Percentiles rank a stretch among this genome's conserved stretches.
Evolutionary conservation across 2,329 filamentous ascomycete genomes (phyloP).

Genomic region (Hymenoscyphus scutula): DNA sequence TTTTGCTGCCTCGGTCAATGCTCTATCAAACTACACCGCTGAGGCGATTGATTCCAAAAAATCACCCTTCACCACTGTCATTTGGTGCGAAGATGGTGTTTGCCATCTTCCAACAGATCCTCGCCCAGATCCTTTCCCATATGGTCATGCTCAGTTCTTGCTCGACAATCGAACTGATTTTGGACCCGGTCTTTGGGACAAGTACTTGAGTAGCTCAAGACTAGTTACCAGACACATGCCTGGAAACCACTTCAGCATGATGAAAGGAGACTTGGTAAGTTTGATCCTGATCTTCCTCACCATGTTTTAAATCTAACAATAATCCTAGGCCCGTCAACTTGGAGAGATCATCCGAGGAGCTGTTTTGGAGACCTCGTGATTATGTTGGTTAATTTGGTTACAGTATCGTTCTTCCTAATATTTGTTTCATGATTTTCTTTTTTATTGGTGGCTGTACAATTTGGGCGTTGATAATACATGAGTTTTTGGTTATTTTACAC

Average conservation of each 20-base stretch:
- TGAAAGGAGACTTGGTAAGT: conserved; percentile 58
- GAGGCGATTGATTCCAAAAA: conserved; percentile 57
- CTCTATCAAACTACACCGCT: conserved; percentile 67
- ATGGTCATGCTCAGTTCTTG: conserved; percentile 64
- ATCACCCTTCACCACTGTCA: conserved; percentile 60
- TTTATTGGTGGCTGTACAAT: neutral
- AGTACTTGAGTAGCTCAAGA: conserved; percentile 59
- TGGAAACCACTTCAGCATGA: conserved; percentile 75
- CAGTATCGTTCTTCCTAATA: neutral
- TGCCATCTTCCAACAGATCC: conserved; percentile 66
- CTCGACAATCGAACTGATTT: conserved; percentile 73
- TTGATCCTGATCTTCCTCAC: neutral
- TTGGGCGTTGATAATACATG: neutral
- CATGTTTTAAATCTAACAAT: neutral
- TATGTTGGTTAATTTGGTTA: neutral
- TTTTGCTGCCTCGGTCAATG: conserved; percentile 66
- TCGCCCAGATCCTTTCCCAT: conserved; percentile 58
- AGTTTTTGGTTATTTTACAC: neutral
- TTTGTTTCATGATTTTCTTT: neutral
- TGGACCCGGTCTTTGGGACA: conserved; percentile 66
- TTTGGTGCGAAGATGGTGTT: conserved; percentile 74
- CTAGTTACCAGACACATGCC: conserved; percentile 66
- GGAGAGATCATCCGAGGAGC: conserved; percentile 12
- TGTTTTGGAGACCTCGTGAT: neutral
- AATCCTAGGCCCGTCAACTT: conserved; percentile 8